Evolutionary conservation across 148 eudicot species (phyloP).

Genomic region (Rheum nobile): DNA sequence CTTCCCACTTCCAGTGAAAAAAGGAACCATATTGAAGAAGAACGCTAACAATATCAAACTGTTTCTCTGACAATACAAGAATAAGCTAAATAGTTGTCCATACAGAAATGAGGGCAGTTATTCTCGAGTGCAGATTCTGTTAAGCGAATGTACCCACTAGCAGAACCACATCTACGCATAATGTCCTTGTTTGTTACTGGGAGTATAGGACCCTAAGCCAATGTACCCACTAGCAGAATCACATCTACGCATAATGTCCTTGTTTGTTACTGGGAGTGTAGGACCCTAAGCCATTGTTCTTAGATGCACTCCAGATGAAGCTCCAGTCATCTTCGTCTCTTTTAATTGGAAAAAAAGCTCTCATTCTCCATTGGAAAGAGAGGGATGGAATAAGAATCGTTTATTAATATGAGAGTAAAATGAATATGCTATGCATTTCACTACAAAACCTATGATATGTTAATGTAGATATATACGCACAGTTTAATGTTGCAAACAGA

Average conservation of each 20-base stretch:
- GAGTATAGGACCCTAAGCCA: neutral
- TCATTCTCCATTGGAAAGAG: neutral
- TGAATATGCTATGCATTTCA: neutral
- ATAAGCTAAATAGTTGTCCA: neutral
- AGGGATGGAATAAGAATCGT: neutral
- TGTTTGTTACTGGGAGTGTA: neutral
- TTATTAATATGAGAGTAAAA: neutral
- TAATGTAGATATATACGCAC: neutral
- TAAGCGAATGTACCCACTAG: neutral
- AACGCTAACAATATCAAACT: no score
- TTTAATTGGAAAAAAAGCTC: neutral
- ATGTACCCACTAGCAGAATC: neutral
- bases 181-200: neutral
- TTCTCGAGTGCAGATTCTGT: neutral
- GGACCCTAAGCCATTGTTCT: neutral
- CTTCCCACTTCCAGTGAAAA: no score
- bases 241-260: neutral
- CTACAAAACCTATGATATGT: neutral
- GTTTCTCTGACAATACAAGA: neutral
- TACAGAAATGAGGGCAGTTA: neutral
- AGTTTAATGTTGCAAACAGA: neutral
- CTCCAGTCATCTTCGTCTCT: neutral
- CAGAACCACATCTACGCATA: neutral
- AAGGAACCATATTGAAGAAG: no score
- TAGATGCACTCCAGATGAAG: neutral